Evolutionary conservation across 2,329 filamentous ascomycete genomes (phyloP).

Genomic region (Monosporascus ibericus): DNA sequence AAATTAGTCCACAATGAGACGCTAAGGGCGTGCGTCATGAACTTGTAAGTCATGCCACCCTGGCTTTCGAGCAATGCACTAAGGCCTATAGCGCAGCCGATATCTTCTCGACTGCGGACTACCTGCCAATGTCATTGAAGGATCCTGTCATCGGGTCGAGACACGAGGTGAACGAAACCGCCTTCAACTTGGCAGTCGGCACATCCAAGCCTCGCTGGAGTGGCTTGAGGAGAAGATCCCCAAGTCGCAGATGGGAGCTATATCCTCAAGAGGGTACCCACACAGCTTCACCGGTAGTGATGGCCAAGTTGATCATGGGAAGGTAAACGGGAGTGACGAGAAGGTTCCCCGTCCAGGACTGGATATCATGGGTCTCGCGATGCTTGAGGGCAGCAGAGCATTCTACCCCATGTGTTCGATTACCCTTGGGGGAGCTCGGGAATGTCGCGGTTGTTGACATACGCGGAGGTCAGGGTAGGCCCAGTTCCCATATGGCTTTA

Average conservation of each 20-base stretch:
- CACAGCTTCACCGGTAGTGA: background rate
- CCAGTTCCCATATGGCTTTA: background rate
- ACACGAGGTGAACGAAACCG: slow-evolving; percentile 6
- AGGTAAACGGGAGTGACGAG: background rate
- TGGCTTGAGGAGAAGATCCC: slow-evolving; percentile 13
- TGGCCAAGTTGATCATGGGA: background rate
- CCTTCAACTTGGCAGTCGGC: slow-evolving; percentile 10
- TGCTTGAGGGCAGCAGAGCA: slow-evolving; percentile 5
- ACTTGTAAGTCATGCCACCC: background rate
- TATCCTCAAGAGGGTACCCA: slow-evolving; percentile 3
- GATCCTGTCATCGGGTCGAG: slow-evolving; percentile 13
- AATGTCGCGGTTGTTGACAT: slow-evolving; percentile 11
- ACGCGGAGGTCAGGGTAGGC: slow-evolving; percentile 14
- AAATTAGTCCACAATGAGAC: background rate
- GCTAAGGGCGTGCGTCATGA: background rate
- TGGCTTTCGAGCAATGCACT: background rate
- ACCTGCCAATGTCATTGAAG: slow-evolving; percentile 9
- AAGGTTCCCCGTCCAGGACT: background rate
- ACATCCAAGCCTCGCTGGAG: slow-evolving; percentile 8
- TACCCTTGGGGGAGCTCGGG: slow-evolving; percentile 12
- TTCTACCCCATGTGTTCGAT: slow-evolving; percentile 9
- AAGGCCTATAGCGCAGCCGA: background rate
- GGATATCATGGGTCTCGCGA: background rate
- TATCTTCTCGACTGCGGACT: slow-evolving; percentile 4
- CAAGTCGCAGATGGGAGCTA: slow-evolving; percentile 2